Evolutionary conservation across 257 asterid genomes (phyloP), one percentile per base, ranked within the genome.

Genomic region (Orobanche coerulescens): DNA sequence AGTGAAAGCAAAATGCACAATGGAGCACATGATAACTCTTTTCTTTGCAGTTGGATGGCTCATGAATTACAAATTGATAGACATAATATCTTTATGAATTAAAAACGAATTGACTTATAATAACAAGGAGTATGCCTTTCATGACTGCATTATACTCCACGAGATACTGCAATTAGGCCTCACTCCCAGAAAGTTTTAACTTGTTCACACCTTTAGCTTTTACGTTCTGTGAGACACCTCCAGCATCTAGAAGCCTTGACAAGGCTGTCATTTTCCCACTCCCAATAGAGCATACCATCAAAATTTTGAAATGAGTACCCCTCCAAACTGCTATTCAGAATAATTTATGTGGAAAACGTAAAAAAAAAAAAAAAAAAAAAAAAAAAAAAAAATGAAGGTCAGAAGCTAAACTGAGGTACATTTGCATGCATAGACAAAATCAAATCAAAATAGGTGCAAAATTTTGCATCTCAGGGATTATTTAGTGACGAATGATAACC

Each of bases 231-330:
- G 77, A 74, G 81, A 65, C 58, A 52, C 77, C 76, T 73, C 78
- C 80, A 49, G 79, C 77, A 71, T 71, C 73, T 46, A 73, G 71
- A 68, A 82, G 79, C 92, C 95, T 73, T 52, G 77, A 72, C 78
- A 84, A 73, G 90, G 93, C 85, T 60, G 84, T 82, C 97, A 90
- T 90, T 78, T 79, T 84, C 67, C 76, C 89, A 61, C 78, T 76
- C 70, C 78, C 88, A 62, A 79, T 65, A 69, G 90, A 66, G 74
- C 90, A 81, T 75, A 87, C 94, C 97, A 87, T 82, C 74, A 74
- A 75, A 76, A 59, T 65, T 9, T n/a, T 58, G 67, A 63, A 72
- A 61, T 20, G 59, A 64, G 67, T 66, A 63, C 59, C 69, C 69
- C 67, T 26, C 53, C 51, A 71, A 68, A 48, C 74, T 70, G 76